phyloP scores from a whole-genome alignment of 139 green algal genomes.

The Picochlorum costavermella region DNA sequence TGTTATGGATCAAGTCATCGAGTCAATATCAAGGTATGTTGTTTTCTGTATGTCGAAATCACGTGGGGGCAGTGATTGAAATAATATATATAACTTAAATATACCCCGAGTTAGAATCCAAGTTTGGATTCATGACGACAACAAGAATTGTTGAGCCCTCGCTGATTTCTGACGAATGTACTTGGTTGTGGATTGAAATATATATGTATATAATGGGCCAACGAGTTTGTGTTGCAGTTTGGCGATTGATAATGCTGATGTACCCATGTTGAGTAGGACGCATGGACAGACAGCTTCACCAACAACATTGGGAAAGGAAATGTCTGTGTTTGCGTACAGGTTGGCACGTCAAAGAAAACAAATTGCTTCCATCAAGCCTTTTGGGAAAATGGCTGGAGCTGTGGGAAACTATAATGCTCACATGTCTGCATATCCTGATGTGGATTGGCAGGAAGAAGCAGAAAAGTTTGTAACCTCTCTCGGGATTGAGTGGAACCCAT shows the following conservation, averaged over 20 bases:
- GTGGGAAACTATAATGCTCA: conserved; percentile 99
- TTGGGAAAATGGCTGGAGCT: conserved; percentile 92
- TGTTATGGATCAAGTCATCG: conserved; percentile 80
- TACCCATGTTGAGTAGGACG: conserved; percentile 92
- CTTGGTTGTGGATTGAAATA: no score
- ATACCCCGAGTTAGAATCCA: conserved; percentile 28
- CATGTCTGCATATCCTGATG: conserved; percentile 86
- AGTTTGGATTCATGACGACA: conserved; percentile 21
- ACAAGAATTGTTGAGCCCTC: conserved; percentile 16
- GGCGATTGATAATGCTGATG: conserved; percentile 66
- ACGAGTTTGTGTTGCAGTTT: conserved; percentile 29
- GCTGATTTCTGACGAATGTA: not conserved
- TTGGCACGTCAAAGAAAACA: conserved; percentile 54
- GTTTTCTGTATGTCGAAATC: not conserved
- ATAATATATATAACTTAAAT: conserved; percentile 29
- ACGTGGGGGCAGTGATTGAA: conserved; percentile 13
- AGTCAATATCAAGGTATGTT: conserved; percentile 34
- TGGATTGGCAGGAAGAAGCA: conserved; percentile 83
- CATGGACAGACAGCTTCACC: conserved; percentile 96
- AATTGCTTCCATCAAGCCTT: conserved; percentile 48
- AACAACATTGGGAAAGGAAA: conserved; percentile 98
- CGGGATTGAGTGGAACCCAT: conserved; percentile 80
- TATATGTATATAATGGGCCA: not conserved
- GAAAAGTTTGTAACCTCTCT: conserved; percentile 66
- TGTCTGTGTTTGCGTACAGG: conserved; percentile 90